These are phyloP conservation scores for Coemansia sp. DNA, from an alignment of 192 early-diverging fungal species.

Conservation along the genomic window DNA sequence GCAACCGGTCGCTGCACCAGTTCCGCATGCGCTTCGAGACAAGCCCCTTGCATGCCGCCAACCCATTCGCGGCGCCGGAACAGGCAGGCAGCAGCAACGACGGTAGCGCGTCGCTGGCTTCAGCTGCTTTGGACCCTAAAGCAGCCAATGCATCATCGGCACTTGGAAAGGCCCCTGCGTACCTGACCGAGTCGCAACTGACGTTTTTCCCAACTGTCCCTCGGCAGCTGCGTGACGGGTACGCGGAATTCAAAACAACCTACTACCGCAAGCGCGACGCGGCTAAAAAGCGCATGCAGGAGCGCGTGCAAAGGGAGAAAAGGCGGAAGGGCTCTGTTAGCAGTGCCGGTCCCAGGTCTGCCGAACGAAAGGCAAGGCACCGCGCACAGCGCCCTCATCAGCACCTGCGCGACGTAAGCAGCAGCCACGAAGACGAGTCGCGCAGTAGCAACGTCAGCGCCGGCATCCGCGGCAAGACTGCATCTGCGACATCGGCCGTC, in stretches of 20 bases:
- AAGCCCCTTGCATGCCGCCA: constrained; percentile 24
- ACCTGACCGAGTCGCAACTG: constrained; percentile 42
- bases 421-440: constrained; percentile 9
- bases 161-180: constrained; percentile 8
- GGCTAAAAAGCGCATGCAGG: constrained; percentile 44
- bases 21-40: constrained; percentile 52
- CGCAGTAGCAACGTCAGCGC: neutral
- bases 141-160: neutral
- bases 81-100: neutral
- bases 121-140: neutral
- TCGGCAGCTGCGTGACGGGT: constrained; percentile 50
- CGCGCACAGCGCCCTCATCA: constrained; percentile 3
- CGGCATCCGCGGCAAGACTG: neutral
- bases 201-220: constrained; percentile 54
- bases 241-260: constrained; percentile 46
- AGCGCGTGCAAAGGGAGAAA: constrained; percentile 34
- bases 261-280: constrained; percentile 54
- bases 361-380: constrained; percentile 33
- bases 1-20: constrained; percentile 54
- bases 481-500: neutral
- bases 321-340: constrained; percentile 24
- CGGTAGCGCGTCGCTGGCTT: neutral
- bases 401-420: constrained; percentile 6
- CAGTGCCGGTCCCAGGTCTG: constrained; percentile 20
- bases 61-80: constrained; percentile 1